A percentile compares a stretch with the other conserved stretches of the same genome.
phyloP scores from a whole-genome alignment of 2,329 filamentous ascomycete genomes.

The Mycosphaerella sp. region DNA sequence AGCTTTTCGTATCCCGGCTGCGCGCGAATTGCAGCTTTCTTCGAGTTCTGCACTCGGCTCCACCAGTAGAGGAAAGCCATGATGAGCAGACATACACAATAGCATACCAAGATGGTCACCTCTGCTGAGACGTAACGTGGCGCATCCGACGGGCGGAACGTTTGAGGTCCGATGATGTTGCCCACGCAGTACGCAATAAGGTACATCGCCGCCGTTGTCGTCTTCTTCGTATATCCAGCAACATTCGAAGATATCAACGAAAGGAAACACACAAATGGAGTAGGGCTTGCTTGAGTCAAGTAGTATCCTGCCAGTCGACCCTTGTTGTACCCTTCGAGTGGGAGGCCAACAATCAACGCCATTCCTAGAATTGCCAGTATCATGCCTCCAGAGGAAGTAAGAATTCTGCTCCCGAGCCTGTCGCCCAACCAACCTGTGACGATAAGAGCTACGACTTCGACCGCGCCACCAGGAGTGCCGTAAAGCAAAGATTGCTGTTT shows the following conservation, averaged over 20 bases:
- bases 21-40: constrained; percentile 50
- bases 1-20: constrained; percentile 54
- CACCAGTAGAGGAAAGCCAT: constrained; percentile 58
- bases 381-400: constrained; percentile 50
- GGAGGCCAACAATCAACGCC: constrained; percentile 59
- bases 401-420: constrained; percentile 50
- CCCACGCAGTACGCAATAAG: constrained; percentile 48
- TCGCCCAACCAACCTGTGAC: constrained; percentile 54
- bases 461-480: constrained; percentile 58
- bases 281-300: constrained; percentile 55
- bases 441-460: constrained; percentile 57
- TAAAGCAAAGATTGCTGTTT: constrained; percentile 57
- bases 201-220: constrained; percentile 51
- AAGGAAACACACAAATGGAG: constrained; percentile 58
- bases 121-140: constrained; percentile 58
- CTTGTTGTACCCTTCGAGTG: constrained; percentile 48
- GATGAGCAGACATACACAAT: constrained; percentile 48
- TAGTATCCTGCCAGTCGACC: constrained; percentile 61
- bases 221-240: constrained; percentile 55
- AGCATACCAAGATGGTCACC: constrained; percentile 58
- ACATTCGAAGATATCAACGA: constrained; percentile 59
- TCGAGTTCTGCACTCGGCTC: constrained; percentile 53
- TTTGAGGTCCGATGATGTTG: constrained; percentile 45
- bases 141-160: constrained; percentile 51
- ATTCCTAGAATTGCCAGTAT: constrained; percentile 53